phyloP scores from a whole-genome alignment of 768 basidiomycete species.

The Russula sp. region DNA sequence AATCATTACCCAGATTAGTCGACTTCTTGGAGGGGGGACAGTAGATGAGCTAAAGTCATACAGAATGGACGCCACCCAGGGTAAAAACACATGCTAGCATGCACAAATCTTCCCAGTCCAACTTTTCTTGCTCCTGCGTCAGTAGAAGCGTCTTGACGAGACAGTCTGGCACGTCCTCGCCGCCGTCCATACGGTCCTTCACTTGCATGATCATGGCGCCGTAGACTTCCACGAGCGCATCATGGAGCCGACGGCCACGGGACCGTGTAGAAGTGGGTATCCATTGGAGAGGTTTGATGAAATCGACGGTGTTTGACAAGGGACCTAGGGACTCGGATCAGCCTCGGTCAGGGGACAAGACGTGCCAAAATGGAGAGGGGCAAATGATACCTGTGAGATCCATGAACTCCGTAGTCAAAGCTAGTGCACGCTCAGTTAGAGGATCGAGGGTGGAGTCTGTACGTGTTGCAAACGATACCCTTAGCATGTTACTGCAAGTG shows the following conservation, averaged over 20 bases:
- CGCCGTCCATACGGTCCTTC: slow-evolving; percentile 26
- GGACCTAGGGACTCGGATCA: slow-evolving; percentile 31
- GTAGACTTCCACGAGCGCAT: slow-evolving; percentile 28
- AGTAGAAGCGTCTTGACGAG: slow-evolving; percentile 30
- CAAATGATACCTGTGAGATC: slow-evolving; percentile 23
- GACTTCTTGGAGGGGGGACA: not conserved
- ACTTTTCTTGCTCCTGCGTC: slow-evolving; percentile 26
- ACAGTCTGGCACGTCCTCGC: slow-evolving; percentile 32
- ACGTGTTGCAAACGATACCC: slow-evolving; percentile 37
- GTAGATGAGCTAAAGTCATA: not conserved
- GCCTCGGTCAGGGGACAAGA: not conserved
- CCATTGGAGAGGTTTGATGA: slow-evolving; percentile 36
- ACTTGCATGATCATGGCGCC: slow-evolving; percentile 29
- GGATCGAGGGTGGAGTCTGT: slow-evolving; percentile 35
- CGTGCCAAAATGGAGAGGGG: not conserved
- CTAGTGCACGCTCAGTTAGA: slow-evolving; percentile 32
- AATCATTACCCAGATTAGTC: slow-evolving; percentile 19
- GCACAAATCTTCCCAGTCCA: slow-evolving; percentile 30
- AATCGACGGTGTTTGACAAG: slow-evolving; percentile 40
- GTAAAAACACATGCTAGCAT: slow-evolving; percentile 31
- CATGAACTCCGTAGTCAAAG: slow-evolving; percentile 41
- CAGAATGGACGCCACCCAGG: slow-evolving; percentile 32
- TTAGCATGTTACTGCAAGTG: slow-evolving; percentile 37
- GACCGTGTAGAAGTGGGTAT: slow-evolving; percentile 34
- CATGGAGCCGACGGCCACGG: slow-evolving; percentile 36